phyloP scores from a whole-genome alignment of 2,329 filamentous ascomycete species.

The Stemphylium lycopersici region DNA sequence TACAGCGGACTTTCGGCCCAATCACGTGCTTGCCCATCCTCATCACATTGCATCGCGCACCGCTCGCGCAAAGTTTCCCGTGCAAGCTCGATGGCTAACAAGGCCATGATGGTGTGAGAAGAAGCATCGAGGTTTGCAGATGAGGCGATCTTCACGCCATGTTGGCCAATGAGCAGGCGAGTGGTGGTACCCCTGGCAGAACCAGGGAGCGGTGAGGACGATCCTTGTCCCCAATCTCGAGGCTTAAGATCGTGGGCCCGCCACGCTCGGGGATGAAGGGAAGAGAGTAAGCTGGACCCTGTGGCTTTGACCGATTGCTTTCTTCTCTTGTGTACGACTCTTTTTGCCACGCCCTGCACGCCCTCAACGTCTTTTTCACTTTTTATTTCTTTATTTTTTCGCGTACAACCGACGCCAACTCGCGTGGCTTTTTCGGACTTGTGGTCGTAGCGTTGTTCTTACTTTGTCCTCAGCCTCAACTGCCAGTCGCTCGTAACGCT shows the following conservation, averaged over 20 bases:
- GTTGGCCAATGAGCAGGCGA: constrained; percentile 6
- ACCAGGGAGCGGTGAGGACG: constrained; percentile 18
- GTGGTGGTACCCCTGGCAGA: constrained; percentile 32
- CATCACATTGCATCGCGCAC: too few relatives aligned
- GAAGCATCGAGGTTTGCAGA: background rate
- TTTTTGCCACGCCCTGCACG: background rate
- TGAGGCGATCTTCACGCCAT: constrained; percentile 44
- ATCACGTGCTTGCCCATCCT: too few relatives aligned
- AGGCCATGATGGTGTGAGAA: constrained; percentile 3
- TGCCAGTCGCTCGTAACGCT: background rate
- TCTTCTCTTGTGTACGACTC: background rate
- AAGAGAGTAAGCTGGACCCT: constrained; percentile 9
- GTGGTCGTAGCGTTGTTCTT: background rate
- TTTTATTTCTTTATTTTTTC: background rate
- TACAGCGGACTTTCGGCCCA: too few relatives aligned
- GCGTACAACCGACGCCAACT: background rate
- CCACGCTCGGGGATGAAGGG: constrained; percentile 18
- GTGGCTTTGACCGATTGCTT: background rate
- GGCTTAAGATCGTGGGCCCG: constrained; percentile 35
- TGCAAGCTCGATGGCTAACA: background rate
- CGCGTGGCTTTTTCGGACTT: background rate
- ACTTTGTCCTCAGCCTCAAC: background rate
- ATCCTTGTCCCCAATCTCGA: constrained; percentile 17
- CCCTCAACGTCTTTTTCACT: background rate
- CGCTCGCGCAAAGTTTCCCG: too few relatives aligned